Conservation (phyloP, 495 filamentous ascomycete genomes). For the Clavariopsis aquatica region DNA sequence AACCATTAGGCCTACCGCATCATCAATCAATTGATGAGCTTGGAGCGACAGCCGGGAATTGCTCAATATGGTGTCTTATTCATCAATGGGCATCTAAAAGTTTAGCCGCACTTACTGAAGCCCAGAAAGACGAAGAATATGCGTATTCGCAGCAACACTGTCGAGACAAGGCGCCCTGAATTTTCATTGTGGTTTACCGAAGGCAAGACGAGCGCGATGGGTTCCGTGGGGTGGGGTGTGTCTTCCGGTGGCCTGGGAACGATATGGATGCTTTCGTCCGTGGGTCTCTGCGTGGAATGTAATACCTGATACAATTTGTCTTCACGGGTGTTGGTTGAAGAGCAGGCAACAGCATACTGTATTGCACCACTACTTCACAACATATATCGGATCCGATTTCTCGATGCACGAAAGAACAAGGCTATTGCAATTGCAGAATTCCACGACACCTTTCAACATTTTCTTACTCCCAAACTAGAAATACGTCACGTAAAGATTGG, state of each 20-base stretch:
- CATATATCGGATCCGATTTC: no score
- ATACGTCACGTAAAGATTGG: slow-evolving; percentile 27
- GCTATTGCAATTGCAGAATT: slow-evolving; percentile 1
- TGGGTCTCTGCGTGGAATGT: slow-evolving; percentile 20
- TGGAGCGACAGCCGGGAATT: slow-evolving; percentile 10
- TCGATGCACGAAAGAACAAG: slow-evolving; percentile 24
- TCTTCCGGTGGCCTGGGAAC: neutral
- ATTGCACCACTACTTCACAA: slow-evolving; percentile 53
- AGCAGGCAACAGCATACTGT: no score
- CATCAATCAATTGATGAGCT: slow-evolving; percentile 24
- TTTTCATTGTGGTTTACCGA: neutral
- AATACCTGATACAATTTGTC: neutral
- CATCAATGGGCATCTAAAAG: neutral
- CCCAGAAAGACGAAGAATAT: slow-evolving; percentile 12
- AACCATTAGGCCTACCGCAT: slow-evolving; percentile 16
- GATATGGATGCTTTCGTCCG: slow-evolving; percentile 5
- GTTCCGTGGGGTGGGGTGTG: slow-evolving; percentile 1
- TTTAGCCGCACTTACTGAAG: slow-evolving; percentile 22
- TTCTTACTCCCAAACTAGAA: slow-evolving; percentile 7
- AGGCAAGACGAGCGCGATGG: neutral
- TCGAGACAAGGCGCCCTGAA: neutral
- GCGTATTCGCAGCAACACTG: slow-evolving; percentile 1
- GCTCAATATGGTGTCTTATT: slow-evolving; percentile 18
- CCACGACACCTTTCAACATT: slow-evolving; percentile 22
- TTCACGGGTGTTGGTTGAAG: no score